Base-by-base conservation (phyloP, 352 stramenopile genomes). In the Plasmopara muralis region DNA sequence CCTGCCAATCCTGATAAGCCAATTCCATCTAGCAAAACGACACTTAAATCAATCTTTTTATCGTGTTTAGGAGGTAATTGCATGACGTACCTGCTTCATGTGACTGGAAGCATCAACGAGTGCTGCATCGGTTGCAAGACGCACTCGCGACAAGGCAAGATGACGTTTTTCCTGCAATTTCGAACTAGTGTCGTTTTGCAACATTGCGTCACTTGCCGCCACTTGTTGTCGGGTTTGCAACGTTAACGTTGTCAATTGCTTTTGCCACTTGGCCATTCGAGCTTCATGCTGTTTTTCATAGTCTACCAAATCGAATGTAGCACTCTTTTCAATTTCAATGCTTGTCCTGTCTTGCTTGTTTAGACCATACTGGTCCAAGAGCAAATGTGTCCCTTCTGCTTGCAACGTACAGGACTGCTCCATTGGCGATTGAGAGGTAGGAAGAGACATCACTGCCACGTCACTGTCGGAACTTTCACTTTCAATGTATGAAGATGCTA, bases 1-100 rank as follows among this genome's bases (percentile, higher is more conserved):
- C 57, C 18, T 83, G 70, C 74, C 77, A 87, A 39, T 74, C 55
- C 54, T 79, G 61, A 44, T 87, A 74, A 46, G 67, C 60, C 13
- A 73, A 14, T 43, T 85, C 70, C 72, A 84, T 80, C 76, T 82
- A 50, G 6, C 14, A 57, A 48, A 40, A 64, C 41, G 57, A 56
- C 53, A 55, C 20, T 25, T 3, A 25, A 25, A 25, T 25, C 20
- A 25, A 25, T 25, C 20, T 25, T 25, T 25, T 25, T 25, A 1
- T 25, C 3, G 1, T 1, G 1, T 25, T 25, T 25, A 25, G 3
- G 3, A 25, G 3, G 20, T 3, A 3, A 15, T 35, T 50, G 16
- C 47, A 33, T 1, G 43, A 14, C 59, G 25, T 55, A 84, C 73
- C 76, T 83, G 47, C 31, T 87, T 73, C 9, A 85, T 80, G 15